Evolutionary conservation across 371 early-diverging fungal species (phyloP), one percentile per base, ranked within the genome.

Genomic region (Batkoa obscura): DNA sequence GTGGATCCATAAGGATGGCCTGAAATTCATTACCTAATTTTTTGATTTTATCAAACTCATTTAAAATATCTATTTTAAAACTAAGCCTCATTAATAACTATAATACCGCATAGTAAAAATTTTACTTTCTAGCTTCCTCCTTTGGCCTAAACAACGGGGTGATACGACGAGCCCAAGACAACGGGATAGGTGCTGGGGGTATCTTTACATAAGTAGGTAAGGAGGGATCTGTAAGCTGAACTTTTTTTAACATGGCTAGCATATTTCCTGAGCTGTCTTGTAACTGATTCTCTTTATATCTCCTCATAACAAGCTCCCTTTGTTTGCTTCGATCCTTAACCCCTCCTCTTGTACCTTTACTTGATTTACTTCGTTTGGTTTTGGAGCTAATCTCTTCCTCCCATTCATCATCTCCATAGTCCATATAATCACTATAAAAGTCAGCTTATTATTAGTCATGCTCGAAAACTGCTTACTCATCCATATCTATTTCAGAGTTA

Each of bases 1-100:
- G 94, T 31, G 94, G 94, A 60, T 93, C 90, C 86, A 90, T 88
- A 59, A 87, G 87, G 8, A 90, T 70, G 8, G 80, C 86, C 53
- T 81, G 88, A 65, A 80, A 86, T 30, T 76, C 64, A 23, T 68
- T 72, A 10, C 83, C 87, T 49, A 82, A 69, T 4, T 23, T 59
- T 23, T 64, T 66, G 52, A 71, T 65, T 47, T 73, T 68, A 59
- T 56, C 56, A 13, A 17, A 6, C 41, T 45, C n/a, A 12, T 15
- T n/a, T 43, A 31, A 13, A 5, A 56, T 9, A 13, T 43, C 43
- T 43, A 43, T 32, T 42, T 15, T 13, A 2, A 32, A 31, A 41
- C 41, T 41, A 41, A 10, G 41, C n/a, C n/a, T 41, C 0, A 41
- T 10, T 23, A 23, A 23, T 23, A 23, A 23, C 23, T 23, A 23